A percentile compares a stretch with the other conserved stretches of the same genome.
phyloP scores from a whole-genome alignment of 345 rosid genomes.

The Camelina neglecta region DNA sequence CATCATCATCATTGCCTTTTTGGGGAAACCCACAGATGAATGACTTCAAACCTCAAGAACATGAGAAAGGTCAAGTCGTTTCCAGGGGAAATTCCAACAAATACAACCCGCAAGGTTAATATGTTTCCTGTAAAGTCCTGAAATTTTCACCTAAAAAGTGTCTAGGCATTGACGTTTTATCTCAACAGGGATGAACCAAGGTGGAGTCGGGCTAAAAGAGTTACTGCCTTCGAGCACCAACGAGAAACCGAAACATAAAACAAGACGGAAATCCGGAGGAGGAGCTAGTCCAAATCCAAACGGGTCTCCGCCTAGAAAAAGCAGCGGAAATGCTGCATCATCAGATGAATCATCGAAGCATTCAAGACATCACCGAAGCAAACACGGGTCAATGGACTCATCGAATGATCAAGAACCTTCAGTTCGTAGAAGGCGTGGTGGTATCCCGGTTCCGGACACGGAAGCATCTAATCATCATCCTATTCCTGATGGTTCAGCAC shows the following conservation, averaged over 20 bases:
- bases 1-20: background rate
- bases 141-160: background rate
- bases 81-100: slow-evolving; percentile 44
- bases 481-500: slow-evolving; percentile 39
- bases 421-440: slow-evolving; percentile 41
- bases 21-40: slow-evolving; percentile 34
- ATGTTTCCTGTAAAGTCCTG: background rate
- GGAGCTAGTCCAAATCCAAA: slow-evolving; percentile 8
- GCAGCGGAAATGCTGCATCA: slow-evolving; percentile 35
- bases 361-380: slow-evolving; percentile 37
- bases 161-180: slow-evolving; percentile 11
- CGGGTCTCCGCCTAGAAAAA: slow-evolving; percentile 34
- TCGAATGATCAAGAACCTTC: slow-evolving; percentile 38
- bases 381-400: slow-evolving; percentile 38
- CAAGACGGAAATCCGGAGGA: slow-evolving; percentile 29
- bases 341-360: slow-evolving; percentile 37
- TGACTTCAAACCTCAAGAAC: slow-evolving; percentile 43
- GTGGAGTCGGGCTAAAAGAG: slow-evolving; percentile 33
- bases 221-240: slow-evolving; percentile 31
- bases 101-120: slow-evolving; percentile 41
- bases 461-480: slow-evolving; percentile 25
- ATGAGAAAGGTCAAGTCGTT: slow-evolving; percentile 41
- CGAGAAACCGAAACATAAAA: slow-evolving; percentile 40
- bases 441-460: slow-evolving; percentile 15
- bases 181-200: slow-evolving; percentile 33